Evolutionary conservation across 2,329 filamentous ascomycete species (phyloP).

Genomic region (Monascus ruber): DNA sequence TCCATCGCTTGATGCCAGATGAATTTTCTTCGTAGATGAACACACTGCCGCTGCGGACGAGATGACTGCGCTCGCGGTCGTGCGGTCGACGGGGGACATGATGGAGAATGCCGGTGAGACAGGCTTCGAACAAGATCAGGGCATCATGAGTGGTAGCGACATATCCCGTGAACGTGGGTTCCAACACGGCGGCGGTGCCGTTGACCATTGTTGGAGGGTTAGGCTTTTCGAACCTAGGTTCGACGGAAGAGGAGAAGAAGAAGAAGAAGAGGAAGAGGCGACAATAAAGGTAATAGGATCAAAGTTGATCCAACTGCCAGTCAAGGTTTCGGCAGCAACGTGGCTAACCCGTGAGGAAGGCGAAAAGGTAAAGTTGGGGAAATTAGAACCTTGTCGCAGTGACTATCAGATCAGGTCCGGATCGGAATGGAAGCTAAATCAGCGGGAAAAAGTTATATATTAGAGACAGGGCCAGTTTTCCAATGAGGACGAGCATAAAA

Average conservation of each 20-base stretch:
- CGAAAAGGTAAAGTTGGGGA: background rate
- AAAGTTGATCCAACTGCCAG: constrained; percentile 10
- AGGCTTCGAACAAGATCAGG: constrained; percentile 68
- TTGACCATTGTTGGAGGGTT: constrained; percentile 25
- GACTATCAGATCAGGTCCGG: no score
- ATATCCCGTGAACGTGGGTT: constrained; percentile 57
- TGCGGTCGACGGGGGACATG: constrained; percentile 78
- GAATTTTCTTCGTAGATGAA: constrained; percentile 89
- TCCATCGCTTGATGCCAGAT: constrained; percentile 90
- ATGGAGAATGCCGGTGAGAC: constrained; percentile 55
- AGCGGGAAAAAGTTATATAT: no score
- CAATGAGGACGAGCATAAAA: no score
- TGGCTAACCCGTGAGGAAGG: background rate
- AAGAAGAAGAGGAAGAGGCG: background rate
- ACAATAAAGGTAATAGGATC: constrained; percentile 9
- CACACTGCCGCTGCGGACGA: constrained; percentile 74
- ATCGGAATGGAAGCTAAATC: no score
- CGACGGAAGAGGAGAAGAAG: background rate
- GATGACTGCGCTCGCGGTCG: constrained; percentile 63
- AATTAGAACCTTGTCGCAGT: background rate
- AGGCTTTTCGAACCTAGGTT: constrained; percentile 7
- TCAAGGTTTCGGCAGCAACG: constrained; percentile 10
- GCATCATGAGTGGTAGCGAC: constrained; percentile 63
- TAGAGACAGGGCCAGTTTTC: no score
- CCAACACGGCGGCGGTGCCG: constrained; percentile 38